Percentiles rank a stretch among this genome's conserved stretches.
Evolutionary conservation across 139 green algal genomes (phyloP).

Genomic region (Parachlorella kessleri): DNA sequence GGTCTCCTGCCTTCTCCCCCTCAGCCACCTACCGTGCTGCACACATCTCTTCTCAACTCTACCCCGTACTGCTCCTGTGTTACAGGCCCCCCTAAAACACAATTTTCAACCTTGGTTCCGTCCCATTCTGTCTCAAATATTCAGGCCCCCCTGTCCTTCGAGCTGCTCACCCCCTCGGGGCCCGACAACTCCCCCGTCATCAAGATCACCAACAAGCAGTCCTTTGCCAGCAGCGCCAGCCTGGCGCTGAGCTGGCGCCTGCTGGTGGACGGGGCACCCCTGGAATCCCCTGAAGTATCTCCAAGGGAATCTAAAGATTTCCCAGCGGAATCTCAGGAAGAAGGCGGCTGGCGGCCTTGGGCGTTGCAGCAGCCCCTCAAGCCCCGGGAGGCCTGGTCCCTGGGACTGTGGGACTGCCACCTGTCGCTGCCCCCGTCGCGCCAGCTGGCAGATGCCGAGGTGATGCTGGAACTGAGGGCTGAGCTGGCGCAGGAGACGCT

Average conservation of each 20-base stretch:
- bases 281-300: too few relatives aligned
- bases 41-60: too few relatives aligned
- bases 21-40: too few relatives aligned
- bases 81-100: too few relatives aligned
- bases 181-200: too few relatives aligned
- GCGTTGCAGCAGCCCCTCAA: background rate
- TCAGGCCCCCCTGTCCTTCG: too few relatives aligned
- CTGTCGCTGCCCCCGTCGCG: constrained; percentile 9
- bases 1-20: too few relatives aligned
- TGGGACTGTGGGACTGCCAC: constrained; percentile 8
- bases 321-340: too few relatives aligned
- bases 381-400: background rate
- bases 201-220: constrained; percentile 58
- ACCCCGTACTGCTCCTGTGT: too few relatives aligned
- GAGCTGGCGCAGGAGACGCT: constrained; percentile 22
- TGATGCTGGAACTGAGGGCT: constrained; percentile 56
- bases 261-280: constrained; percentile 62
- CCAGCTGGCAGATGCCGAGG: constrained; percentile 20
- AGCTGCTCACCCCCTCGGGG: too few relatives aligned
- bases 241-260: constrained; percentile 64
- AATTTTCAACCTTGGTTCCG: too few relatives aligned
- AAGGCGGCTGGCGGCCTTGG: constrained; percentile 8
- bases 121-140: too few relatives aligned
- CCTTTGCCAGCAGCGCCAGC: constrained; percentile 46
- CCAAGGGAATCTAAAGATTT: background rate